phyloP scores from a whole-genome alignment of 495 filamentous ascomycete species.

The Tuber borchii region DNA sequence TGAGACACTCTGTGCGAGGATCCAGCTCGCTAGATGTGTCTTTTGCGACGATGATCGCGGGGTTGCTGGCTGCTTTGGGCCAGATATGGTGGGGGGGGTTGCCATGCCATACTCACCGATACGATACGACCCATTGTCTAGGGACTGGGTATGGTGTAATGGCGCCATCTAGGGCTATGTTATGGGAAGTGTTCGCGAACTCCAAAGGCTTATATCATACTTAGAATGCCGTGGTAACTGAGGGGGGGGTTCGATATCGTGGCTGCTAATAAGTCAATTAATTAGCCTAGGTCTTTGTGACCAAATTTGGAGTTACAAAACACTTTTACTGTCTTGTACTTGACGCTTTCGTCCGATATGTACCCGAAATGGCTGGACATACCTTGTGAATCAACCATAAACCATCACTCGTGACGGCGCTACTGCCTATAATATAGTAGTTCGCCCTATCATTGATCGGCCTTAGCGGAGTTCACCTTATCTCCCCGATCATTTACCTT shows the following conservation, averaged over 20 bases:
- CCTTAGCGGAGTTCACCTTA: neutral
- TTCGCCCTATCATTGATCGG: neutral
- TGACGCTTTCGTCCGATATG: neutral
- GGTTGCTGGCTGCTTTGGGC: neutral
- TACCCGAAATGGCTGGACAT: neutral
- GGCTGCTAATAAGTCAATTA: neutral
- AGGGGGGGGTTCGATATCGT: neutral
- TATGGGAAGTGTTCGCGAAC: neutral
- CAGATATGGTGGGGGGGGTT: too few relatives aligned
- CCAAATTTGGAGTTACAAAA: neutral
- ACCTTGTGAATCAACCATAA: neutral
- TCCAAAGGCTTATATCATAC: neutral
- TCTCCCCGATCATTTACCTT: neutral
- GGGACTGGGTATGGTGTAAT: neutral
- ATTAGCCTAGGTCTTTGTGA: neutral
- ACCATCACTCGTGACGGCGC: neutral
- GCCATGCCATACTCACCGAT: neutral
- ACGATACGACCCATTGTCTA: neutral
- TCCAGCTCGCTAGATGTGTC: neutral
- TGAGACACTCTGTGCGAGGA: conserved; percentile 3
- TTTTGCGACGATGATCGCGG: neutral
- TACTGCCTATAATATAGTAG: neutral
- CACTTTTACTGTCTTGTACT: neutral
- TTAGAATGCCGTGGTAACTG: too few relatives aligned
- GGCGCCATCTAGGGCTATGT: neutral